These are phyloP conservation scores for Phytophthora citricola DNA, from an alignment of 352 stramenopile species.

Conservation along the genomic window DNA sequence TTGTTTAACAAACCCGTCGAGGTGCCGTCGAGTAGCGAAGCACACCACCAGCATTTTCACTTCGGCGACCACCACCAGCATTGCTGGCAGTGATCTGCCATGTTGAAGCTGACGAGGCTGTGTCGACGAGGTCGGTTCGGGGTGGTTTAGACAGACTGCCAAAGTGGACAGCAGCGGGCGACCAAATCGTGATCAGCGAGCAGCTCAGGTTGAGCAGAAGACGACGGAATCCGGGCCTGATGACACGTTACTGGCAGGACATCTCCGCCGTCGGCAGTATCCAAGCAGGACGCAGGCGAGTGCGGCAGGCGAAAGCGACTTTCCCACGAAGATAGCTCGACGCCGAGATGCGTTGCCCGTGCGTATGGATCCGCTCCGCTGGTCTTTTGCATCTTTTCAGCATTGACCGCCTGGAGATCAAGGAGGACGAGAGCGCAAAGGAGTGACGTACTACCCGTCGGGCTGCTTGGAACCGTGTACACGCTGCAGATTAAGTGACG, in stretches of 20 bases:
- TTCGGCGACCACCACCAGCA: constrained; percentile 1
- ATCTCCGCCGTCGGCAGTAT: background rate
- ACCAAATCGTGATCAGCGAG: constrained; percentile 22
- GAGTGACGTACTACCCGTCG: too few relatives aligned
- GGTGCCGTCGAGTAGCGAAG: background rate
- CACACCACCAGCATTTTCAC: constrained; percentile 1
- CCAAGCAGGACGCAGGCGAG: background rate
- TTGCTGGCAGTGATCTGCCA: background rate
- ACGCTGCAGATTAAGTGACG: too few relatives aligned
- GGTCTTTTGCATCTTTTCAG: too few relatives aligned
- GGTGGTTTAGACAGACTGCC: constrained; percentile 7
- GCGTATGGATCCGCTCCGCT: too few relatives aligned
- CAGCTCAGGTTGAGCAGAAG: constrained; percentile 11
- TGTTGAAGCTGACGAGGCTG: constrained; percentile 13
- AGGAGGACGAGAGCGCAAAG: too few relatives aligned
- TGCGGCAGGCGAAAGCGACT: background rate
- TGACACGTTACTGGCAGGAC: background rate
- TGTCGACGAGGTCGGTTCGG: constrained; percentile 10
- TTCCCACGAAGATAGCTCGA: too few relatives aligned
- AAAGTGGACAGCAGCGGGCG: constrained; percentile 16
- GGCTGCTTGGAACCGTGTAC: too few relatives aligned
- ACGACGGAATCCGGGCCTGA: background rate
- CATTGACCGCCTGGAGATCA: too few relatives aligned
- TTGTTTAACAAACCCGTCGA: background rate
- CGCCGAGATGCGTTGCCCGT: too few relatives aligned